A percentile compares a stretch with the other conserved stretches of the same genome.
These are phyloP conservation scores for Candida boidinii DNA, from an alignment of 805 yeast genomes.

Conservation along the genomic window DNA sequence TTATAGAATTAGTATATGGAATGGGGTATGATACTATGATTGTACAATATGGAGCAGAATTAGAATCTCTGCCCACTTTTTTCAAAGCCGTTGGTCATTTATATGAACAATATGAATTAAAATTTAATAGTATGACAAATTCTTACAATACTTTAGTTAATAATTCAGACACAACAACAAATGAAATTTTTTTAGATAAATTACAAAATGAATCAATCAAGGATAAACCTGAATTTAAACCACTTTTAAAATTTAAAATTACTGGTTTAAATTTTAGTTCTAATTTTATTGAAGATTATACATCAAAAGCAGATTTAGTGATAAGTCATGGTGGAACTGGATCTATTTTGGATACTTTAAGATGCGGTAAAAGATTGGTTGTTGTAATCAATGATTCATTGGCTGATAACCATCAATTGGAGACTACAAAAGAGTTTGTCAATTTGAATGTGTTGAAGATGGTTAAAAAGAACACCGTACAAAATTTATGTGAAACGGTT, in stretches of 20 bases:
- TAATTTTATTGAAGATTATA: slow-evolving; percentile 29
- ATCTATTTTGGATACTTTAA: slow-evolving; percentile 71
- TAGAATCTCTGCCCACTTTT: not conserved
- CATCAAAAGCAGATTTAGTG: slow-evolving; percentile 46
- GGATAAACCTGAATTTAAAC: not conserved
- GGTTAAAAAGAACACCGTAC: too few species aligned
- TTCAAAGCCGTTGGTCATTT: not conserved
- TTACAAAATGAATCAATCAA: not conserved
- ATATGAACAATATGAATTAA: not conserved
- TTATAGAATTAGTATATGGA: slow-evolving; percentile 26
- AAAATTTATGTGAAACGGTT: too few species aligned
- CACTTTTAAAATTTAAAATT: slow-evolving; percentile 18
- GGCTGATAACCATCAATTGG: slow-evolving; percentile 85
- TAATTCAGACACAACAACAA: slow-evolving; percentile 17
- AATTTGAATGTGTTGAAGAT: slow-evolving; percentile 22
- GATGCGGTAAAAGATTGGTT: slow-evolving; percentile 46
- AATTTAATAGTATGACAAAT: not conserved
- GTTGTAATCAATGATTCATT: slow-evolving; percentile 63
- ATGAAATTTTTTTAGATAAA: slow-evolving; percentile 9
- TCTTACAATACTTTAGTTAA: not conserved
- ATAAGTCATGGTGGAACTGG: slow-evolving; percentile 93
- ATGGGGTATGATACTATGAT: slow-evolving; percentile 32
- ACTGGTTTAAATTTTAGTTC: slow-evolving; percentile 40
- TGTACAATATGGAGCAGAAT: slow-evolving; percentile 51
- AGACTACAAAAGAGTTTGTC: slow-evolving; percentile 56